These are phyloP conservation scores for Bathelium albidoporum DNA, from an alignment of 495 filamentous ascomycete species.

Conservation along the genomic window DNA sequence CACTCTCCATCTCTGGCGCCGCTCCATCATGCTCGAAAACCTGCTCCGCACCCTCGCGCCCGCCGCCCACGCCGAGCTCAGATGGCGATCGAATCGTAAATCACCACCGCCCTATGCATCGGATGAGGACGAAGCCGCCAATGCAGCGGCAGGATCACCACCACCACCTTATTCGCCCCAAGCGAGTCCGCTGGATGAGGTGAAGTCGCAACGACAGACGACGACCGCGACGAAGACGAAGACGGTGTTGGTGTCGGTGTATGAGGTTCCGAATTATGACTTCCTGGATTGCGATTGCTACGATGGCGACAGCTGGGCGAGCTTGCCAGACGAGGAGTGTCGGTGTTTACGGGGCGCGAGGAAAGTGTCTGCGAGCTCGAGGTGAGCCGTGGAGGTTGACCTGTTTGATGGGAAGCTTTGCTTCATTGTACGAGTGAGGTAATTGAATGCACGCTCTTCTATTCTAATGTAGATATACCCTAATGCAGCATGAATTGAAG, in stretches of 20 bases:
- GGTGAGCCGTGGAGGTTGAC: not conserved
- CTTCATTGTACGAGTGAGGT: no score
- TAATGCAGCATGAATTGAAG: not conserved
- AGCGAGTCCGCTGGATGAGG: not conserved
- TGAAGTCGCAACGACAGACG: not conserved
- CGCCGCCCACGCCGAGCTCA: not conserved
- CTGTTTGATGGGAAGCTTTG: no score
- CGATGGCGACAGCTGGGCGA: constrained; percentile 1
- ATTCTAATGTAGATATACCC: not conserved
- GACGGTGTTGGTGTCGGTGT: no score
- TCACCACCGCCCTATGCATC: not conserved
- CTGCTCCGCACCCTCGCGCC: not conserved
- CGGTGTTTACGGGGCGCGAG: not conserved
- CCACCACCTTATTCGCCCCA: not conserved
- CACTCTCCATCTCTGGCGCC: not conserved
- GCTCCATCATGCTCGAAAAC: not conserved
- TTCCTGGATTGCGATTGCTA: constrained; percentile 4
- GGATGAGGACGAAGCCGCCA: not conserved
- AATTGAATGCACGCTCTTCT: no score
- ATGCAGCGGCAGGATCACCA: not conserved
- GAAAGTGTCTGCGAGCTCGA: not conserved
- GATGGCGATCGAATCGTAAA: no score
- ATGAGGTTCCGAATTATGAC: not conserved
- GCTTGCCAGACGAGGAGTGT: not conserved
- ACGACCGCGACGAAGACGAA: no score